phyloP scores from a whole-genome alignment of 345 rosid genomes.

The Kernera saxatilis region DNA sequence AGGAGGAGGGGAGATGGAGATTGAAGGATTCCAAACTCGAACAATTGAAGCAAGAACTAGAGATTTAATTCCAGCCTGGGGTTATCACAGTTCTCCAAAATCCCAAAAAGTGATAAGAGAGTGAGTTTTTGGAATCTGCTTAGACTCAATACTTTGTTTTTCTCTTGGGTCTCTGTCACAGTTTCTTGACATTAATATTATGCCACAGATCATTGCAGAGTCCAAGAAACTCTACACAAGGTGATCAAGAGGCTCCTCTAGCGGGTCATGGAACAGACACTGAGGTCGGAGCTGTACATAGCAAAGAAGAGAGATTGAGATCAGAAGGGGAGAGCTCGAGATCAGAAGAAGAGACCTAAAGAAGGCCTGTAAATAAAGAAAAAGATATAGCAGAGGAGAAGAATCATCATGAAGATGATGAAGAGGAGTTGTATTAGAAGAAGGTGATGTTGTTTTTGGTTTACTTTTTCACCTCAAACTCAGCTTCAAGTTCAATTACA shows the following conservation, averaged over 20 bases:
- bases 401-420: constrained; percentile 52
- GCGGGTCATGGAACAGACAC: constrained; percentile 14
- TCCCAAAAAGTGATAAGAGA: constrained; percentile 33
- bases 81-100: constrained; percentile 42
- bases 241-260: neutral
- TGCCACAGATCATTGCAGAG: constrained; percentile 13
- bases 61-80: constrained; percentile 63
- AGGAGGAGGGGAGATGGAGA: constrained; percentile 61
- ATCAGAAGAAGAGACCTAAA: constrained; percentile 40
- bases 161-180: neutral
- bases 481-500: neutral
- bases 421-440: constrained; percentile 52
- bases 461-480: constrained; percentile 6
- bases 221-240: neutral
- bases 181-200: neutral
- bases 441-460: constrained; percentile 17
- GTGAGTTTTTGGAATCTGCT: constrained; percentile 30
- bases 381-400: constrained; percentile 42
- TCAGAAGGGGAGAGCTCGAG: constrained; percentile 40
- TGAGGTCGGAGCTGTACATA: constrained; percentile 14
- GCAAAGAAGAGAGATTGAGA: neutral
- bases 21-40: constrained; percentile 54
- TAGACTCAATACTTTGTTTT: neutral
- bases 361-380: constrained; percentile 52
- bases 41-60: constrained; percentile 62